Evolutionary conservation across 2,329 filamentous ascomycete genomes (phyloP).

Genomic region (Fusarium pseudoanthophilum): DNA sequence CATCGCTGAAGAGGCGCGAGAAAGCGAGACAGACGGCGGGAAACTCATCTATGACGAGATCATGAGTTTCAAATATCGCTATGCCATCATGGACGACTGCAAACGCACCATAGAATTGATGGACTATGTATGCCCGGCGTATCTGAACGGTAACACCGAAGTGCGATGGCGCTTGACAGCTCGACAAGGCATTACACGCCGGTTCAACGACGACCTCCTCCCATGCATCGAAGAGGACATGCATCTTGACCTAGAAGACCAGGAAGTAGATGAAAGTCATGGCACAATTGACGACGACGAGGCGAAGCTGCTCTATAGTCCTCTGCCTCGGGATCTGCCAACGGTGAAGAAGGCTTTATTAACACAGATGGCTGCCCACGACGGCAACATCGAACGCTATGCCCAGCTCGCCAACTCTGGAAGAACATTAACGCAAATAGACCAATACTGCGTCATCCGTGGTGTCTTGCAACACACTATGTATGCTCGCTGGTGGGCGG

Average conservation of each 20-base stretch:
- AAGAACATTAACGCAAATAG: not conserved
- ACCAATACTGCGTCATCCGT: not conserved
- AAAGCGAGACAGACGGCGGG: not conserved
- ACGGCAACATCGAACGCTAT: not conserved
- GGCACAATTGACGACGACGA: not conserved
- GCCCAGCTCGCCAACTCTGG: not conserved
- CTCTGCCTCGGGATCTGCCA: not conserved
- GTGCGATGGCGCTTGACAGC: not conserved
- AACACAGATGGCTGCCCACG: not conserved
- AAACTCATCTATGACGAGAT: not conserved
- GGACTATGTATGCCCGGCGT: not conserved
- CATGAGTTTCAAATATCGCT: not conserved
- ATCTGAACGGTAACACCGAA: not conserved
- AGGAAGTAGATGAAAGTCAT: not conserved
- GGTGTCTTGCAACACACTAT: not conserved
- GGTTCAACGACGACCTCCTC: not conserved
- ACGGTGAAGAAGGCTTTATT: not conserved
- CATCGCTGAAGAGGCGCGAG: not conserved
- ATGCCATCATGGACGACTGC: not conserved
- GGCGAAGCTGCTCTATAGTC: not conserved
- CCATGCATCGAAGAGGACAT: not conserved
- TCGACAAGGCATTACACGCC: not conserved
- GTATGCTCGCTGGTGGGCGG: not conserved
- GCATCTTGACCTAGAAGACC: not conserved
- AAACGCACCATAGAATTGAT: not conserved